Evolutionary conservation across 2,329 filamentous ascomycete genomes (phyloP), one percentile per base, ranked within the genome.

Genomic region (Neofusicoccum umdonicola): DNA sequence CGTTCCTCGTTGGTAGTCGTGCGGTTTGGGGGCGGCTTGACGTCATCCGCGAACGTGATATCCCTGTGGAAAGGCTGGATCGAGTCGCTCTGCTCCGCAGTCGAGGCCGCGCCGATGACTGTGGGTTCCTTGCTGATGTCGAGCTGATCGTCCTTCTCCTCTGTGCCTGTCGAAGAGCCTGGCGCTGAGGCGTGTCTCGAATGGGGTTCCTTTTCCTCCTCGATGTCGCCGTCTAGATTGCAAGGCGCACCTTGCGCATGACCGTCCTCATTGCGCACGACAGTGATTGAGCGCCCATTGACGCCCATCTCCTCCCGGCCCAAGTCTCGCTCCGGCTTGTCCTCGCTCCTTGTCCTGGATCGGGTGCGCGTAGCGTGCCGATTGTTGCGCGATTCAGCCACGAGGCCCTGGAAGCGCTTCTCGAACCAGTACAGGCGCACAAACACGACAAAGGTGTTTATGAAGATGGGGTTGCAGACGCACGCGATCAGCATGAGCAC

Each of bases 361-460:
- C 79, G 87, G 78, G 73, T 90, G 80, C 81, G 88, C 81, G 78
- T 90, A 27, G 41, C 41, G 22, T 84, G 83, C 62, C 93, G 87
- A 62, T 88, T 82, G 63, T 88, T 82, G 63, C 87, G 86, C 1
- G 91, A 88, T 70, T 96, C 91, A 39, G 84, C 84, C 13, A 90
- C 93, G 68, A 97, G 86, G 71, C 91, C 85, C 74, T 96, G 90
- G 74, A 99, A 98, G 7, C 93, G 87, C 77, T 96, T 97, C 78
- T 99, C 93, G 74, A 99, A 99, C 94, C 94, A 99, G 78, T 97
- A 97, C 1, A 99, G 82, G 31, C 95, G 90, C 13, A 98, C 84
- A 70, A 97, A 94, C 7, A 99, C 95, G 50, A 99, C 92, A 50
- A 87, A 90, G 1, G 90, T 74, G 64, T 79, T 76, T 57, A 79